Evolutionary conservation across 1,284 basidiomycete genomes (phyloP), one percentile per base, ranked within the genome.

Genomic region (Spongiforma sp.): DNA sequence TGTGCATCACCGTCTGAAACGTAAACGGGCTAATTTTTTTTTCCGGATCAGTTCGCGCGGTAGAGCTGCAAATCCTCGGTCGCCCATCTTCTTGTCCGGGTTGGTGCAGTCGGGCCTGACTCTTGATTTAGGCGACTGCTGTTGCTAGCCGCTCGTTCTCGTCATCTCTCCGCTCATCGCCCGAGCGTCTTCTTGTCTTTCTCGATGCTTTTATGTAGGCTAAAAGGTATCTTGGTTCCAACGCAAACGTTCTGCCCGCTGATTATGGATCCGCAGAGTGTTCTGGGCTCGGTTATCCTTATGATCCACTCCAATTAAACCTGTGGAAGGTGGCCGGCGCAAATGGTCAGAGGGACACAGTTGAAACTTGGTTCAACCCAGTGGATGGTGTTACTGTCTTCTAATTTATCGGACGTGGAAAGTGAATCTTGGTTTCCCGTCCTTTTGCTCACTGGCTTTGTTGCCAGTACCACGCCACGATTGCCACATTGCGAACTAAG

Each of bases 291-390:
- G 69, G 58, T 21, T 67, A 32, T 4, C 53, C 66, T 30, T 69
- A 69, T 36, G 46, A 56, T 12, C 46, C 52, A 21, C 34, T 50
- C 6, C 59, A 66, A 10, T 21, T 66, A 59, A 68, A 70, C 14
- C 57, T 46, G 30, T 71, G 52, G 46, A 69, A 60, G 37, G 34
- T 43, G n/a, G 57, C 7, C 17, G n/a, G 6, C 15, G 26, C 53
- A 17, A 57, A 73, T 62, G 63, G 66, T 33, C 55, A 71, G 1
- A 67, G 62, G 2, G 72, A 75, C 21, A 61, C 75, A 43, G 46
- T 75, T 37, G 64, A 73, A 55, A 60, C 57, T 8, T 70, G 70
- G 8, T 73, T 73, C 15, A 67, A 71, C 30, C 55, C 70, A 4
- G 48, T 17, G 3, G 67, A 67, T 53, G 73, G 72, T 6, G 37